phyloP scores from a whole-genome alignment of 345 rosid species.

The Eucalyptus coolabah region DNA sequence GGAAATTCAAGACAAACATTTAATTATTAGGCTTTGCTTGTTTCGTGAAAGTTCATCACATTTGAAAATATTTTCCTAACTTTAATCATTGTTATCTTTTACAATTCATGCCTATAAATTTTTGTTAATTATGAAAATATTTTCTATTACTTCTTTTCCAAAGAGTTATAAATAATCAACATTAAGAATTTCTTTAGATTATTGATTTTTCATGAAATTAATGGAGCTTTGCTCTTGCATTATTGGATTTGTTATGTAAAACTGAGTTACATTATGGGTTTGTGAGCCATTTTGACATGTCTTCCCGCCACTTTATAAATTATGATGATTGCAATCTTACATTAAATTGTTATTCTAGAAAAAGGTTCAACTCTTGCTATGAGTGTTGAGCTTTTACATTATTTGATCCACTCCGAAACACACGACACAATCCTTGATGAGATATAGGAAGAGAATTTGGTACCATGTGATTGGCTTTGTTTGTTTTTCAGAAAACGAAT shows the following conservation, averaged over 20 bases:
- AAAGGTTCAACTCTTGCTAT: background rate
- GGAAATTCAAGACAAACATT: background rate
- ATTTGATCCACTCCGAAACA: background rate
- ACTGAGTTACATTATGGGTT: background rate
- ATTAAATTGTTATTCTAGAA: background rate
- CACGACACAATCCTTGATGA: background rate
- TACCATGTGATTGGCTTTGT: accelerated
- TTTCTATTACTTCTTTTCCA: background rate
- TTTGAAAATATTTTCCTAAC: too few species aligned
- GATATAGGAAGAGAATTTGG: background rate
- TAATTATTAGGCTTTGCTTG: background rate
- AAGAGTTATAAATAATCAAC: background rate
- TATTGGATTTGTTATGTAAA: background rate
- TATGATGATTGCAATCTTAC: background rate
- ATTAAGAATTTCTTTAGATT: too few species aligned
- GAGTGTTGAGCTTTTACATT: background rate
- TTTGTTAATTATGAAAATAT: background rate
- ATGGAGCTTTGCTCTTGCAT: background rate
- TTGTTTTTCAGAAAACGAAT: accelerated
- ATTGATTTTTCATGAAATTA: background rate
- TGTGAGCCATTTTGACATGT: background rate
- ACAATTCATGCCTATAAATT: background rate
- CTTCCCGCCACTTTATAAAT: background rate
- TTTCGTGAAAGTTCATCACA: background rate
- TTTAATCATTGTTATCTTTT: too few species aligned